A percentile compares a stretch with the other conserved stretches of the same genome.
These are phyloP conservation scores for Leishmania major DNA, from an alignment of 208 protist species.

Conservation along the genomic window DNA sequence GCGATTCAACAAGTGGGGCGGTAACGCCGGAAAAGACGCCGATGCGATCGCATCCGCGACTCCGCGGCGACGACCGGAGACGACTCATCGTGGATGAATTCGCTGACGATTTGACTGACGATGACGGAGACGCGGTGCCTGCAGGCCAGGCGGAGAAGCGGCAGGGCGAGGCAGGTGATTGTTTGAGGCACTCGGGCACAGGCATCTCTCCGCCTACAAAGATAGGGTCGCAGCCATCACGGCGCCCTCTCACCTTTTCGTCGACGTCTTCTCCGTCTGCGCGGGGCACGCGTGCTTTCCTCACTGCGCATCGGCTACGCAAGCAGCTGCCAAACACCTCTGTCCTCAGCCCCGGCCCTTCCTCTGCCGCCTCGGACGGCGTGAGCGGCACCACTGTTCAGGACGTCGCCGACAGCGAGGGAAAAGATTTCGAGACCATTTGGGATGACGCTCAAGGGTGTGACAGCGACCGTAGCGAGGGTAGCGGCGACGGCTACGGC, in stretches of 20 bases:
- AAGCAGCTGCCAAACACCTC: background rate
- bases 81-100: slow-evolving; percentile 27
- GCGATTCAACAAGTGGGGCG: slow-evolving; percentile 22
- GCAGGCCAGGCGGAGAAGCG: background rate
- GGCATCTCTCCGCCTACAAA: background rate
- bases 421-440: background rate
- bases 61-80: slow-evolving; percentile 4
- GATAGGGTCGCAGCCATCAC: background rate
- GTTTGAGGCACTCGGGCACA: background rate
- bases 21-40: slow-evolving; percentile 10
- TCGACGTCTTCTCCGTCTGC: background rate
- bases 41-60: background rate
- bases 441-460: slow-evolving; percentile 2
- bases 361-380: background rate
- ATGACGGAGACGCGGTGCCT: slow-evolving; percentile 14
- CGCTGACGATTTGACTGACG: background rate
- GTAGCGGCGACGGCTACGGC: background rate
- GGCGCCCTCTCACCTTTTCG: background rate
- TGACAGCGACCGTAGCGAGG: background rate
- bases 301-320: background rate
- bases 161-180: background rate
- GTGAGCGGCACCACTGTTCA: background rate
- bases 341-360: background rate
- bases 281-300: background rate
- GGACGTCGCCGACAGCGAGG: background rate